These are phyloP conservation scores for Elaeagnus macrophylla DNA, from an alignment of 306 rosid genomes.

Conservation along the genomic window DNA sequence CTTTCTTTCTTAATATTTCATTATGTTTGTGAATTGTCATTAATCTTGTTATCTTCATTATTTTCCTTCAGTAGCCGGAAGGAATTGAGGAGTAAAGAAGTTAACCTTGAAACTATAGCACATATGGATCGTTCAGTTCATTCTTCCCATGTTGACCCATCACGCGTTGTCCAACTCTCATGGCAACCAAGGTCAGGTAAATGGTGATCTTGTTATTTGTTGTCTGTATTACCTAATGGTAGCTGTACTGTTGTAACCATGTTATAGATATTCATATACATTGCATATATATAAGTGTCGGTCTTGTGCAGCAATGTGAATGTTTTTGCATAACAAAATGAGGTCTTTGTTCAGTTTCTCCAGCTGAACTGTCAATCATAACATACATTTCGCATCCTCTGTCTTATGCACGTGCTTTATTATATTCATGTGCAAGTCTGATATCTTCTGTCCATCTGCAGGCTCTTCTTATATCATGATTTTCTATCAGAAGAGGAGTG, in stretches of 20 bases:
- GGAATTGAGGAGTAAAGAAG: conserved; percentile 38
- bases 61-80: conserved; percentile 45
- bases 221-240: background rate
- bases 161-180: conserved; percentile 68
- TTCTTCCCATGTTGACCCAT: conserved; percentile 50
- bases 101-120: conserved; percentile 13
- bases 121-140: conserved; percentile 23
- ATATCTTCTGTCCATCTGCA: conserved; percentile 21
- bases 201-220: conserved; percentile 21
- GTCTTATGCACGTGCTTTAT: background rate
- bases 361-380: background rate
- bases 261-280: background rate
- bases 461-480: conserved; percentile 59
- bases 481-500: conserved; percentile 69
- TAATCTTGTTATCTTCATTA: conserved; percentile 6
- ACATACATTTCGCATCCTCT: background rate
- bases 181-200: conserved; percentile 99
- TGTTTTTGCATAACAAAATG: background rate
- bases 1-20: background rate
- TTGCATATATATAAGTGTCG: background rate
- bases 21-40: background rate
- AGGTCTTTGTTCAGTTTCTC: background rate
- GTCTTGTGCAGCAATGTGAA: background rate
- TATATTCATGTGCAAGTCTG: conserved; percentile 12
- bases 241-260: background rate